Percentiles rank a stretch among this genome's conserved stretches.
Conservation (phyloP, 352 stramenopile species). For the Pythium periplocum region DNA sequence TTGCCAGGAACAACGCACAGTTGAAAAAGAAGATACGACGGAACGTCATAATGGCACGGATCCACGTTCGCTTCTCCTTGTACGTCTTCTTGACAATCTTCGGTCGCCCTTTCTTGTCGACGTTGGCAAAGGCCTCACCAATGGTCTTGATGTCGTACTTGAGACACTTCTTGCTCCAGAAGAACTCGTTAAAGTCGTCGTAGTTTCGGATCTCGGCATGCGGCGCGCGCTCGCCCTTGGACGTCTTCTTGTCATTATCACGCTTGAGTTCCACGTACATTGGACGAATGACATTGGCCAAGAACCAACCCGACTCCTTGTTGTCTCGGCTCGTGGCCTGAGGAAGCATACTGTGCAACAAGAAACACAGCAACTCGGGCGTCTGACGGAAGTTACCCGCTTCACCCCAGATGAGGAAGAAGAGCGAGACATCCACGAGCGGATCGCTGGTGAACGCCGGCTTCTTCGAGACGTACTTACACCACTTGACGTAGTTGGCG, state of each 20-base stretch:
- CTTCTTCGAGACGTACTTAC: slow-evolving; percentile 82
- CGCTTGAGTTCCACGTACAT: slow-evolving; percentile 83
- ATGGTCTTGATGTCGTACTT: slow-evolving; percentile 72
- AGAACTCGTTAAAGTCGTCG: slow-evolving; percentile 89
- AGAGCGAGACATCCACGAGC: slow-evolving; percentile 74
- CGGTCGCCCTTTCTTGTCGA: slow-evolving; percentile 77
- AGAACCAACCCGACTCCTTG: slow-evolving; percentile 63
- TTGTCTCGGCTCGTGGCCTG: slow-evolving; percentile 49
- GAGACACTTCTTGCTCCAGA: slow-evolving; percentile 84
- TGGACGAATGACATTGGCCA: slow-evolving; percentile 69
- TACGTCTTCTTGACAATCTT: slow-evolving; percentile 85
- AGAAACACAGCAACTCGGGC: slow-evolving; percentile 75
- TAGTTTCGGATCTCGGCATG: slow-evolving; percentile 84
- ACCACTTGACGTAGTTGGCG: slow-evolving; percentile 86
- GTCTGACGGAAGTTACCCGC: slow-evolving; percentile 81
- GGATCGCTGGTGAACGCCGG: slow-evolving; percentile 74
- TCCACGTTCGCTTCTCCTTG: slow-evolving; percentile 72
- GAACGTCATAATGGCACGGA: slow-evolving; percentile 72
- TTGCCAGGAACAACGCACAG: slow-evolving; percentile 63
- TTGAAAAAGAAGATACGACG: slow-evolving; percentile 84
- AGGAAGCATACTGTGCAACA: slow-evolving; percentile 72
- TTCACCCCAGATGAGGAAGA: slow-evolving; percentile 85
- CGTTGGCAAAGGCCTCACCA: slow-evolving; percentile 56
- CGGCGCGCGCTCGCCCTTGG: slow-evolving; percentile 60
- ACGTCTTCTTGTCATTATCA: slow-evolving; percentile 87